Evolutionary conservation across 106 monocot genomes (phyloP), one percentile per base, ranked within the genome.

Genomic region (Acanthochlamys bracteata): DNA sequence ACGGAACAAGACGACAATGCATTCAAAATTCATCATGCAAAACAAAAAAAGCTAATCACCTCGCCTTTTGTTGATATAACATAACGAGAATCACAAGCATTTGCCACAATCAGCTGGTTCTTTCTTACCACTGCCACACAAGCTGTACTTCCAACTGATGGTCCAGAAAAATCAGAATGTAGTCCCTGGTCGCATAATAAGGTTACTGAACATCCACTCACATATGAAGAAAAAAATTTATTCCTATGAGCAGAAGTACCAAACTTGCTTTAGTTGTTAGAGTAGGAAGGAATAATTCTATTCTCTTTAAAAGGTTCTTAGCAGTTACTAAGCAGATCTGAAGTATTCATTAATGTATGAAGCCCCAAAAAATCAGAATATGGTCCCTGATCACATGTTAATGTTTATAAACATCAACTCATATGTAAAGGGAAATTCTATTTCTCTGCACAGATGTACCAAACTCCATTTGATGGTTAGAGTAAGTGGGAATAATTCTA

Each of bases 51-150:
- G 22, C 24, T 61, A 59, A 69, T 66, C 49, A 95, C 95, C 82
- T 82, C 82, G 42, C 95, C 90, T 78, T 95, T 95, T 68, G 86
- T 81, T 74, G 95, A 95, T 54, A 95, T 90, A 27, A 95, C 86
- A 83, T 90, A 95, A n/a, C 95, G 95, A 64, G 95, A 95, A 78
- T 95, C 95, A 39, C 95, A 90, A 75, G 95, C 90, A 82, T 95
- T 95, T 75, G 86, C 90, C 25, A 95, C 84, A 69, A 95, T 61
- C 39, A 95, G 80, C 63, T 90, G 84, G 49, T 76, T 95, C 42
- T 84, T 78, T 77, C 86, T 90, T 20, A 95, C 75, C 42, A 95
- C 47, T 42, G 95, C 95, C 13, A 95, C 95, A 82, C 95, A 95
- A 47, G 95, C 95, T 12, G 95, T 95, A 68, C 95, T 66, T 70